Evolutionary conservation across 2,329 filamentous ascomycete genomes (phyloP).

Genomic region (Thelonectria olida): DNA sequence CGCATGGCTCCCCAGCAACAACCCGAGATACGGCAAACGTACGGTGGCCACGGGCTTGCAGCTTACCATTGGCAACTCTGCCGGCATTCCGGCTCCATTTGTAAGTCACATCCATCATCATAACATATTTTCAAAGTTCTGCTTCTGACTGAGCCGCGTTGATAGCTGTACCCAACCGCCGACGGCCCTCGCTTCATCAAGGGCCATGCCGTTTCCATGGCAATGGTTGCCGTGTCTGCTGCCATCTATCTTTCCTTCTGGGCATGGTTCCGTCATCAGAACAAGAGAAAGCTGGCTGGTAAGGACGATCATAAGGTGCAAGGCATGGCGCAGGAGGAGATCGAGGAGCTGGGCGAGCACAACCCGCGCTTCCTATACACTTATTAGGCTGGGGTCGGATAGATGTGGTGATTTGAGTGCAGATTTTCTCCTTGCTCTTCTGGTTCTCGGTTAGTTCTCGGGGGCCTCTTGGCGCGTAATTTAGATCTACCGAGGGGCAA

Average conservation of each 20-base stretch:
- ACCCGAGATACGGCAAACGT: constrained; percentile 71
- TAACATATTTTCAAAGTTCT: fast-evolving
- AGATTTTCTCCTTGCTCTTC: too few species aligned
- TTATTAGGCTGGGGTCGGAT: constrained; percentile 31
- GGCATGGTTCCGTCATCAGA: constrained; percentile 45
- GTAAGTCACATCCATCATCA: constrained; percentile 23
- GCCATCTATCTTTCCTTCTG: constrained; percentile 52
- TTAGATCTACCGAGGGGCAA: too few species aligned
- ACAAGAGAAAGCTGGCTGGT: constrained; percentile 43
- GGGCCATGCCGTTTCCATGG: constrained; percentile 60
- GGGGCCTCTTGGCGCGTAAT: too few species aligned
- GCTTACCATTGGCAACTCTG: constrained; percentile 70
- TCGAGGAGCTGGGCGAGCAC: constrained; percentile 43
- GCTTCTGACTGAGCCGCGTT: neutral
- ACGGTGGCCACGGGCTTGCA: constrained; percentile 70
- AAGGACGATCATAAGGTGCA: constrained; percentile 41
- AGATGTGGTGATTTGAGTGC: neutral
- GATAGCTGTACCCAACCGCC: constrained; percentile 38
- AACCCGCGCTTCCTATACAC: constrained; percentile 45
- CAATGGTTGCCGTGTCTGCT: constrained; percentile 55
- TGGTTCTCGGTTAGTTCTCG: too few species aligned
- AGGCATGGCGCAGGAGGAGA: constrained; percentile 42
- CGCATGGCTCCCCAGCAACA: constrained; percentile 61
- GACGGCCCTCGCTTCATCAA: constrained; percentile 57
- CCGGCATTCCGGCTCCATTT: constrained; percentile 71